Conservation (phyloP, 140 eudicot species). For the Cichorium intybus region DNA sequence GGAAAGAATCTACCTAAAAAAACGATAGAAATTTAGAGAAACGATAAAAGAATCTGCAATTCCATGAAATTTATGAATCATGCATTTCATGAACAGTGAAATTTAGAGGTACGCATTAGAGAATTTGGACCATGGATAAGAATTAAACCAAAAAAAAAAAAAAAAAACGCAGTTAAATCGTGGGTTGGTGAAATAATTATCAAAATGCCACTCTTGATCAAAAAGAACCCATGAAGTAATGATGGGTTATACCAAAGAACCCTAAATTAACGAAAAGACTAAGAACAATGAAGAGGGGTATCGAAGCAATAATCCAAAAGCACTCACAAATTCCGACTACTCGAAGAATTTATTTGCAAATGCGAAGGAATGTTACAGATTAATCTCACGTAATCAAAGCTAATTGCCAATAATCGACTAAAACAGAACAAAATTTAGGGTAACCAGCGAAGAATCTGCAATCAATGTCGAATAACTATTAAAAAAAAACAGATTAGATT, state of each 20-base stretch:
- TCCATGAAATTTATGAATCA: constrained; percentile 11
- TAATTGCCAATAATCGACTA: not conserved
- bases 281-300: not conserved
- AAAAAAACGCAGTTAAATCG: not conserved
- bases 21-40: not conserved
- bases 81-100: constrained; percentile 16
- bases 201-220: constrained; percentile 7
- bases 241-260: constrained; percentile 20
- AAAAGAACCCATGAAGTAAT: not conserved
- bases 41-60: not conserved
- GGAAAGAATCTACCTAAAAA: not conserved
- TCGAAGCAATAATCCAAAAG: not conserved
- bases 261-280: constrained; percentile 1
- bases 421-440: not conserved
- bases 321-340: not conserved
- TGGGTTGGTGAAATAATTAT: constrained; percentile 14
- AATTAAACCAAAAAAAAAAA: not conserved
- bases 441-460: not conserved
- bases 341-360: not conserved
- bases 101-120: constrained; percentile 1
- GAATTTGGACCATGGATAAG: constrained; percentile 4
- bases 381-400: not conserved
- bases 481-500: not conserved
- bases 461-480: not conserved
- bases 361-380: not conserved